Conservation (phyloP, 2,329 filamentous ascomycete genomes). For the Zymoseptoria ardabiliae region DNA sequence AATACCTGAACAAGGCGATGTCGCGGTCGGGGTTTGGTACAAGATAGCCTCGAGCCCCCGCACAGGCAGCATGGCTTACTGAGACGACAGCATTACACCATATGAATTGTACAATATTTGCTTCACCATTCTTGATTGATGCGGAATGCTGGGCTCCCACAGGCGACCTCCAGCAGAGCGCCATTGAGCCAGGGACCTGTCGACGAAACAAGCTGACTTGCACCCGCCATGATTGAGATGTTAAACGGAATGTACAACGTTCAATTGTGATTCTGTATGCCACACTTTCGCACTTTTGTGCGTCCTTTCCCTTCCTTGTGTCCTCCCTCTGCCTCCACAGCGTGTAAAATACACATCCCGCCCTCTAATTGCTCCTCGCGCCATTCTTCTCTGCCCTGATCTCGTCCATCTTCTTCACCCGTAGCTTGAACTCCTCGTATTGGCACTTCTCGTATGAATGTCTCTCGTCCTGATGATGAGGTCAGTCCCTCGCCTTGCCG, state of each 20-base stretch:
- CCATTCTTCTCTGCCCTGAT: constrained; percentile 77
- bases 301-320: neutral
- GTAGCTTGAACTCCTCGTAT: constrained; percentile 97
- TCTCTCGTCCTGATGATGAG: constrained; percentile 68
- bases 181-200: neutral
- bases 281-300: neutral
- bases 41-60: neutral
- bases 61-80: neutral
- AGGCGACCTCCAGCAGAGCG: neutral
- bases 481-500: neutral
- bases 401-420: constrained; percentile 98
- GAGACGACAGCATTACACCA: neutral
- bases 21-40: neutral
- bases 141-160: neutral
- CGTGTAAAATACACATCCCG: neutral
- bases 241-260: neutral
- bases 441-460: constrained; percentile 99
- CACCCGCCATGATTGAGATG: too few species aligned
- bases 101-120: neutral
- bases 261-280: neutral
- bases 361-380: constrained; percentile 68
- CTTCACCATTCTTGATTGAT: neutral
- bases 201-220: neutral
- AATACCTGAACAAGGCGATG: neutral
- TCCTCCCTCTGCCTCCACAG: neutral